Base-by-base conservation (phyloP, 2,329 filamentous ascomycete species). In the Paramyrothecium sp. region DNA sequence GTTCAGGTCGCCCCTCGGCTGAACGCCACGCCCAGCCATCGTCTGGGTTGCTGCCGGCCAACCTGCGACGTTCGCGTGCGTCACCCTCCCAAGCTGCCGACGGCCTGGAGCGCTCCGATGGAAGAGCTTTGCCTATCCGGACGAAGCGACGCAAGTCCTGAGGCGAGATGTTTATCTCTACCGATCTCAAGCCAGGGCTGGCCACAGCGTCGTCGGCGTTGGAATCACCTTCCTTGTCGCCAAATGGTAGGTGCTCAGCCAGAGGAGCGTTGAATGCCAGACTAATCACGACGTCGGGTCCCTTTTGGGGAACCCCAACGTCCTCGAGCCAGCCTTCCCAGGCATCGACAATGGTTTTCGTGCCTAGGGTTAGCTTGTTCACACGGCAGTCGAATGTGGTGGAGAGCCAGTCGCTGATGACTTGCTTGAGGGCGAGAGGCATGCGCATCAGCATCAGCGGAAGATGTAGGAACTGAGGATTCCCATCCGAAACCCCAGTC, bases 351-450 rank as follows among this genome's bases (percentile, higher is more conserved):
- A 87, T 71, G 2, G 79, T 82, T 49, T 73, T 74, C 7, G 81
- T 83, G 7, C 80, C 79, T 2, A 86, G 66, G 1, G 73, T 73
- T 47, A 86, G 68, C 3, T 79, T 71, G 55, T 74, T 79, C 49
- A 85, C 76, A 26, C 81, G 82, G 59, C 81, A 85, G 69, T 87
- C 84, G 60, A 86, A 86, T 0, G 78, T 78, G 47, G 69, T 75
- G 3, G 77, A 73, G 12, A 87, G 69, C 67, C 85, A 87, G 21
- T 79, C 75, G n/a, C 74, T 59, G 1, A 86, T 62, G 20, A 81
- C 70, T 2, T 71, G 58, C 61, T 82, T 83, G 1, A 86, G 70
- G 2, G 81, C 69, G 3, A 78, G 70, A 0, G 84, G 83, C 81
- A 86, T 85, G 22, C 82, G 77, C 30, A 85, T 67, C 1, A 87